Conservation (phyloP, 495 filamentous ascomycete species). For the Neurospora sp. region DNA sequence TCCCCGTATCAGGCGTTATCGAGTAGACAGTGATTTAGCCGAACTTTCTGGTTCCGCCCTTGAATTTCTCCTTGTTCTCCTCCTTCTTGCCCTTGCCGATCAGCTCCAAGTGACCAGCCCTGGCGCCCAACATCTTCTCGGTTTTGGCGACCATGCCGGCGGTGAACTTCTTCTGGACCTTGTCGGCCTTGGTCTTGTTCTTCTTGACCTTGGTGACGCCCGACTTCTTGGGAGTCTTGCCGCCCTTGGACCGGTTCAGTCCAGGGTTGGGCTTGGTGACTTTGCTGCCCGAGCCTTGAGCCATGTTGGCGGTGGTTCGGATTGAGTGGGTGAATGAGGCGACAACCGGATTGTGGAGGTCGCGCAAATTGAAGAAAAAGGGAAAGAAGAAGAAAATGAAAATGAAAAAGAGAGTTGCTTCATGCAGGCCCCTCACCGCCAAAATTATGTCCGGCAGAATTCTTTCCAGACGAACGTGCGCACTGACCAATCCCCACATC, state of each 20-base stretch:
- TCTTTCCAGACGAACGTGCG: not conserved
- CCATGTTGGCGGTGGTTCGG: conserved; percentile 20
- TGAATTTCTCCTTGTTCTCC: conserved; percentile 15
- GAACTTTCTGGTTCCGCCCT: conserved; percentile 40
- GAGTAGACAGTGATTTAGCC: conserved; percentile 19
- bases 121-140: conserved; percentile 35
- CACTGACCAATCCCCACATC: not conserved
- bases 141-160: conserved; percentile 33
- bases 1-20: not conserved
- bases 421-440: not conserved
- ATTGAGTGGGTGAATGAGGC: not conserved
- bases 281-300: conserved; percentile 36
- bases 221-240: conserved; percentile 21
- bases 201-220: conserved; percentile 26
- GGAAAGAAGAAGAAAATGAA: not conserved
- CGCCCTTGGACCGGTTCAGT: conserved; percentile 14
- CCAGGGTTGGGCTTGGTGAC: conserved; percentile 15
- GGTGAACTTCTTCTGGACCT: conserved; percentile 30
- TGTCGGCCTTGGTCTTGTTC: conserved; percentile 31
- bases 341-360: not conserved
- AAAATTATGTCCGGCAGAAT: not conserved
- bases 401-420: not conserved
- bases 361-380: not conserved
- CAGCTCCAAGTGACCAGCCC: conserved; percentile 38
- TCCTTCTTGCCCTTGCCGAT: conserved; percentile 38